These are phyloP conservation scores for Cyclotella kingstonii DNA, from an alignment of 108 stramenopile genomes.

Conservation along the genomic window DNA sequence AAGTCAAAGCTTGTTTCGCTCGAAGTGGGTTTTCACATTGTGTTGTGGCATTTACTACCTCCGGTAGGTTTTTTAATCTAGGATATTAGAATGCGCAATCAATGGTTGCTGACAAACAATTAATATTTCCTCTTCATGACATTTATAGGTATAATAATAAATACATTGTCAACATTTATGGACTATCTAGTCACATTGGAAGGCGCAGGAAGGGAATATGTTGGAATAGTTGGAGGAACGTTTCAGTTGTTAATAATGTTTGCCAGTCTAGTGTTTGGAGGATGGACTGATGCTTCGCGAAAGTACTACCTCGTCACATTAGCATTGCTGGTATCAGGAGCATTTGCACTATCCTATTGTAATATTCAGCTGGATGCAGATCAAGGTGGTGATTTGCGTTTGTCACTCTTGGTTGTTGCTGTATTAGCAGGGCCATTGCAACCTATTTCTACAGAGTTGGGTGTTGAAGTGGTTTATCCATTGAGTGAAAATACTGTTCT, in stretches of 20 bases:
- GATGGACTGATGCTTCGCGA: conserved; percentile 72
- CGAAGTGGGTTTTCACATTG: conserved; percentile 79
- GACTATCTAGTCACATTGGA: conserved; percentile 86
- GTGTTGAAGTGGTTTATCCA: conserved; percentile 86
- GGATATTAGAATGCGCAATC: too few relatives aligned
- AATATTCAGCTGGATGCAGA: conserved; percentile 79
- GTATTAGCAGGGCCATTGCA: conserved; percentile 86
- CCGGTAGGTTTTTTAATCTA: too few relatives aligned
- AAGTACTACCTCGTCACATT: conserved; percentile 86
- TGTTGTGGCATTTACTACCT: conserved; percentile 78
- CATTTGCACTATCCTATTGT: conserved; percentile 83
- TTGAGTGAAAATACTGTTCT: conserved; percentile 86
- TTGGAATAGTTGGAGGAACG: conserved; percentile 84
- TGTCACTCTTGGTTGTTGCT: conserved; percentile 74
- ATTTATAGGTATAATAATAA: conserved; percentile 90
- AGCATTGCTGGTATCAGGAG: conserved; percentile 78
- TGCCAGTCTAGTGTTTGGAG: conserved; percentile 84
- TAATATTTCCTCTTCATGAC: too few relatives aligned
- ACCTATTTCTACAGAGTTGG: conserved; percentile 87
- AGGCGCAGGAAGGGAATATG: conserved; percentile 75
- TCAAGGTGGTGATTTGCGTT: conserved; percentile 68
- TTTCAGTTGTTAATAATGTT: conserved; percentile 87
- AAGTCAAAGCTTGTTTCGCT: conserved; percentile 75
- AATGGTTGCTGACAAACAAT: too few relatives aligned
- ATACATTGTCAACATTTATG: conserved; percentile 89